Evolutionary conservation across 352 stramenopile species (phyloP).

Genomic region (Globisporangium splendens): DNA sequence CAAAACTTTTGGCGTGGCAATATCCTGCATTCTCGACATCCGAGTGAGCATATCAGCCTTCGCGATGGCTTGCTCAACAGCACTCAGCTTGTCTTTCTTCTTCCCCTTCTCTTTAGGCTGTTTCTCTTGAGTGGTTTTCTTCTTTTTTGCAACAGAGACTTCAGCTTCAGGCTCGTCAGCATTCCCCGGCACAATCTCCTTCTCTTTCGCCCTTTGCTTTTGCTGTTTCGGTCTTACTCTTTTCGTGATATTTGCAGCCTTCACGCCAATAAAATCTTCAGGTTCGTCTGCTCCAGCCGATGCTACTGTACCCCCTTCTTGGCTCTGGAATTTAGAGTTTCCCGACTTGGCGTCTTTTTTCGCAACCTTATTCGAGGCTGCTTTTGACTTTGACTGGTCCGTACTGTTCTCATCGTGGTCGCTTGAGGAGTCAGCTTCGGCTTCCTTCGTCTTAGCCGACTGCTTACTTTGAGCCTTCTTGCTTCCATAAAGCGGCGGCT

Average conservation of each 20-base stretch:
- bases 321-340: neutral
- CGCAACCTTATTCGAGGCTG: neutral
- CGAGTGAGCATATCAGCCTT: slow-evolving; percentile 48
- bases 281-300: slow-evolving; percentile 1
- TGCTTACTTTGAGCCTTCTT: slow-evolving; percentile 4
- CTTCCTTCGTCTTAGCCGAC: neutral
- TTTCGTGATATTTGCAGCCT: slow-evolving; percentile 15
- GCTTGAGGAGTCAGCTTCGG: neutral
- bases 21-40: slow-evolving; percentile 55
- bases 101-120: slow-evolving; percentile 3
- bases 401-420: neutral
- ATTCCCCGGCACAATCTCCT: neutral
- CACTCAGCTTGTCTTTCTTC: slow-evolving; percentile 29
- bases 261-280: slow-evolving; percentile 11
- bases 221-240: slow-evolving; percentile 12
- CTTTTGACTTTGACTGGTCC: neutral
- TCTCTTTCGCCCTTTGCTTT: neutral
- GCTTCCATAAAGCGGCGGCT: neutral
- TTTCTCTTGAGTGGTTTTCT: slow-evolving; percentile 3
- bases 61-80: slow-evolving; percentile 38
- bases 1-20: slow-evolving; percentile 62
- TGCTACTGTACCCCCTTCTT: neutral
- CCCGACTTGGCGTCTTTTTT: neutral
- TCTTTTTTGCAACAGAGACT: neutral
- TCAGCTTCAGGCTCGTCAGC: slow-evolving; percentile 8